These are phyloP conservation scores for Zygnema circumcarinatum DNA, from an alignment of 139 green algal species.

Conservation along the genomic window DNA sequence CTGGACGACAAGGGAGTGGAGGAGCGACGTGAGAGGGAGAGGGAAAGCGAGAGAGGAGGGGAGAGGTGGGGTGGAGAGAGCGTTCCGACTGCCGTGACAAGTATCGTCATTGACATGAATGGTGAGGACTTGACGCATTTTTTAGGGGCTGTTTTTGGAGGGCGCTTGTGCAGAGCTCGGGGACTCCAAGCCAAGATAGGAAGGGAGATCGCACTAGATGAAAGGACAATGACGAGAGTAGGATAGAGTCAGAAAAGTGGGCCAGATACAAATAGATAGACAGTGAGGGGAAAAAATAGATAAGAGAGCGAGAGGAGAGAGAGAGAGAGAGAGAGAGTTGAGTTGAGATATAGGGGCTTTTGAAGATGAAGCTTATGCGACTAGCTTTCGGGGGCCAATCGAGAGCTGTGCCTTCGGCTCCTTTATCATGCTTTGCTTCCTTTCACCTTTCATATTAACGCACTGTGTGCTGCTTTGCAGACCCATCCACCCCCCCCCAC, in stretches of 20 bases:
- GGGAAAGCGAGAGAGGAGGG: neutral
- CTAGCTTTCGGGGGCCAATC: neutral
- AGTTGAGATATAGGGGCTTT: neutral
- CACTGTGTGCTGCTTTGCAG: too few relatives aligned
- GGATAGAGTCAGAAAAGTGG: too few relatives aligned
- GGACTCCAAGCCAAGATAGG: too few relatives aligned
- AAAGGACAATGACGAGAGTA: too few relatives aligned
- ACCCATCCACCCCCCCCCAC: neutral
- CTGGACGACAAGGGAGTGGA: neutral
- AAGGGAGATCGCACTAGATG: too few relatives aligned
- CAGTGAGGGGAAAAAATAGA: too few relatives aligned
- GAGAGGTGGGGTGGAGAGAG: too few relatives aligned
- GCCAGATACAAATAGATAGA: neutral
- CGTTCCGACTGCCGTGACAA: too few relatives aligned
- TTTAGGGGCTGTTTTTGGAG: too few relatives aligned
- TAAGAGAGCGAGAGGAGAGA: neutral
- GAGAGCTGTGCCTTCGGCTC: neutral
- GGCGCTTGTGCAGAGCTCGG: too few relatives aligned
- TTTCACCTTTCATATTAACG: neutral
- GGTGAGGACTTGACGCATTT: too few relatives aligned
- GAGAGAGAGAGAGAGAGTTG: neutral
- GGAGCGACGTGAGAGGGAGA: neutral
- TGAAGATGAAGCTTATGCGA: neutral
- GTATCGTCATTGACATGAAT: too few relatives aligned
- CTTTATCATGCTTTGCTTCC: neutral